Evolutionary conservation across 768 basidiomycete genomes (phyloP).

Genomic region (Lactarius evosmus): DNA sequence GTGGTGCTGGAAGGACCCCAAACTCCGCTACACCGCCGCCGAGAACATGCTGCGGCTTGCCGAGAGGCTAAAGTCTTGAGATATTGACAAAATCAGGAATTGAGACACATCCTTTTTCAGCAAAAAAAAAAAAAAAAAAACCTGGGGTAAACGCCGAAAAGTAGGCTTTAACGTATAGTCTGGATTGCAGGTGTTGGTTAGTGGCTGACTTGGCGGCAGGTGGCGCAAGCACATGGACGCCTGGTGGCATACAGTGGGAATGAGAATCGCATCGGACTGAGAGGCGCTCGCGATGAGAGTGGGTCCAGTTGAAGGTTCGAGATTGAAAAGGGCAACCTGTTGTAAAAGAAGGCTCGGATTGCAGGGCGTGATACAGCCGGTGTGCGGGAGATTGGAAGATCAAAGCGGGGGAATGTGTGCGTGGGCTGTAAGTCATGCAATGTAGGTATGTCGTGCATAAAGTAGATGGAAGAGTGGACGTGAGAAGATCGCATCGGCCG

Average conservation of each 20-base stretch:
- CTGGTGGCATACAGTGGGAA: slow-evolving; percentile 28
- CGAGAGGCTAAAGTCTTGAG: slow-evolving; percentile 3
- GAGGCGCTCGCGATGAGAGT: slow-evolving; percentile 16
- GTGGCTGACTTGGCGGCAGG: slow-evolving; percentile 22
- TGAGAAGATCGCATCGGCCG: slow-evolving; percentile 25
- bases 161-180: slow-evolving; percentile 21
- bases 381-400: slow-evolving; percentile 21
- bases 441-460: slow-evolving; percentile 2
- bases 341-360: slow-evolving; percentile 5
- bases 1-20: slow-evolving; percentile 20
- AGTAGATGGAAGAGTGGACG: slow-evolving; percentile 9
- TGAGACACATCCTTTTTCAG: not conserved
- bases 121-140: not conserved
- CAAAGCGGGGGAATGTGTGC: slow-evolving; percentile 13
- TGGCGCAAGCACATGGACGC: slow-evolving; percentile 26
- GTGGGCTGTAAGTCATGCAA: slow-evolving; percentile 2
- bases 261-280: slow-evolving; percentile 17
- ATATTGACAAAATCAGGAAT: slow-evolving; percentile 13
- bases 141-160: slow-evolving; percentile 9
- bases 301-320: slow-evolving; percentile 5
- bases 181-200: slow-evolving; percentile 10
- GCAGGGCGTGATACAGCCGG: slow-evolving; percentile 16
- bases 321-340: slow-evolving; percentile 13
- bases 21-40: slow-evolving; percentile 25
- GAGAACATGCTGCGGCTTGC: slow-evolving; percentile 12